Percentiles rank a stretch among this genome's conserved stretches.
phyloP scores from a whole-genome alignment of 805 yeast species.

The Nakazawaea anatomiae region DNA sequence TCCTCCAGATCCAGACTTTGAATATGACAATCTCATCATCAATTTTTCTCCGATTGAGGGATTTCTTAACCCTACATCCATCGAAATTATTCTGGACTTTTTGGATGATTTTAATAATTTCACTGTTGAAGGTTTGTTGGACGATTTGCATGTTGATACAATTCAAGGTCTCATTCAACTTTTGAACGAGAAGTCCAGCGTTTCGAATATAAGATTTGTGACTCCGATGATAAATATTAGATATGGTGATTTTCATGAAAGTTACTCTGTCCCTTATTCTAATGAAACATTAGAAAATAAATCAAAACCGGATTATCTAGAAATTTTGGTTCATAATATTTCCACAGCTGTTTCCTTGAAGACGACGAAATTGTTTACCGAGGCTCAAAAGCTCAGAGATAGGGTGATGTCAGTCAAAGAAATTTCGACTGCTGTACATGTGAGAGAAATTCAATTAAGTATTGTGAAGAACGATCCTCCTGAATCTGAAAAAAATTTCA shows the following conservation, averaged over 20 bases:
- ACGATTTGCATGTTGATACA: slow-evolving; percentile 56
- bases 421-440: slow-evolving; percentile 25
- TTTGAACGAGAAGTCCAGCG: slow-evolving; percentile 25
- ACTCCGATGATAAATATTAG: slow-evolving; percentile 37
- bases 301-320: slow-evolving; percentile 1
- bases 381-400: slow-evolving; percentile 21
- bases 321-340: slow-evolving; percentile 14
- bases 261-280: not conserved
- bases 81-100: slow-evolving; percentile 20
- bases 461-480: not conserved
- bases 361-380: slow-evolving; percentile 23
- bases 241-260: slow-evolving; percentile 25
- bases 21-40: slow-evolving; percentile 48
- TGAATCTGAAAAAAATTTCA: not conserved
- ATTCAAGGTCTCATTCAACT: slow-evolving; percentile 35
- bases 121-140: slow-evolving; percentile 48
- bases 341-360: slow-evolving; percentile 20
- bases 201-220: slow-evolving; percentile 39
- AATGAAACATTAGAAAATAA: not conserved
- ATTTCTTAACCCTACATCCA: slow-evolving; percentile 38
- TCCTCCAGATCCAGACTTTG: slow-evolving; percentile 32
- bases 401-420: slow-evolving; percentile 12
- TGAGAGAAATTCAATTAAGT: slow-evolving; percentile 5
- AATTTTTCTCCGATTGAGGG: slow-evolving; percentile 48
- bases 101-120: slow-evolving; percentile 32